Evolutionary conservation across 768 basidiomycete genomes (phyloP).

Genomic region (Leccinum rimulosum): DNA sequence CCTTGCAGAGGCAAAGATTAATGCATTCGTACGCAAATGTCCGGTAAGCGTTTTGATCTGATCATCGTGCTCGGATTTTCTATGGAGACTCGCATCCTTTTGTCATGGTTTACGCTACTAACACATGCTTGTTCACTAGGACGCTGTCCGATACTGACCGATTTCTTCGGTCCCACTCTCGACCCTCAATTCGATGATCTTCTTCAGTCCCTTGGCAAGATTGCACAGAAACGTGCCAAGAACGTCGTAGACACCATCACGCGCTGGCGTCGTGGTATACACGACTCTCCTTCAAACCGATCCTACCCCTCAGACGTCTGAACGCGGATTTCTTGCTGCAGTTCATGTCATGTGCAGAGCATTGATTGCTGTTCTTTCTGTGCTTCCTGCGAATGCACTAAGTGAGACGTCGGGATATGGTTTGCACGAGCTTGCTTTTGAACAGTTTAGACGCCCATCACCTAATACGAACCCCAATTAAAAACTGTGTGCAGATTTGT

Average conservation of each 20-base stretch:
- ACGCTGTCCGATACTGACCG: constrained; percentile 58
- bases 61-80: neutral
- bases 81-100: neutral
- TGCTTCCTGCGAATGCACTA: constrained; percentile 71
- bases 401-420: constrained; percentile 75
- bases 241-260: constrained; percentile 83
- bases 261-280: constrained; percentile 81
- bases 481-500: constrained; percentile 47
- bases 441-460: constrained; percentile 22
- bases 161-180: constrained; percentile 50
- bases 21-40: constrained; percentile 63
- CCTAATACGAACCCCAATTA: too few relatives aligned
- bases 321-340: constrained; percentile 77
- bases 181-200: constrained; percentile 81
- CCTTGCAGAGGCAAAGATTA: constrained; percentile 75
- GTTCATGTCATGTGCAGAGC: constrained; percentile 90
- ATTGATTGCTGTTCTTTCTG: constrained; percentile 71
- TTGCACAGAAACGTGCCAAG: constrained; percentile 81
- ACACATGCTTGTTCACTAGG: constrained; percentile 39
- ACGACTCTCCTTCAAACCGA: constrained; percentile 49
- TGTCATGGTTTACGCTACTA: neutral
- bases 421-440: constrained; percentile 87
- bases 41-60: constrained; percentile 47
- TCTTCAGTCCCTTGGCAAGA: constrained; percentile 79
- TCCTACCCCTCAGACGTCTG: constrained; percentile 38